Evolutionary conservation across 805 yeast species (phyloP).

Genomic region (Deakozyma indianensis): DNA sequence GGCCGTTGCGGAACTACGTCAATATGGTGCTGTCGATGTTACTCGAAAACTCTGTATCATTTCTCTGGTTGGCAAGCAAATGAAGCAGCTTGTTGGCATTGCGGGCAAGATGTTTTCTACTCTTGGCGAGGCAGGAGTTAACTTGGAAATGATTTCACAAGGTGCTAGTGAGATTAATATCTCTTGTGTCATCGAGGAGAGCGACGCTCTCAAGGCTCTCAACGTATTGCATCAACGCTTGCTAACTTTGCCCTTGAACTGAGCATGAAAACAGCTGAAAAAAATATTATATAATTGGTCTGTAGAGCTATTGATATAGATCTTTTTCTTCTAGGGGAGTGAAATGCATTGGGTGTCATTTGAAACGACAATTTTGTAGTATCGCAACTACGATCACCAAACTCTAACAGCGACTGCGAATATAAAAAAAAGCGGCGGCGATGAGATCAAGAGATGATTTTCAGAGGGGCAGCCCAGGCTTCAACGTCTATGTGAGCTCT

Average conservation of each 20-base stretch:
- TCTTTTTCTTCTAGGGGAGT: no score
- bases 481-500: background rate
- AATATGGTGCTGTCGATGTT: constrained; percentile 79
- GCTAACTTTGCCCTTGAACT: constrained; percentile 28
- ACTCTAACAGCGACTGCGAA: no score
- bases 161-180: constrained; percentile 98
- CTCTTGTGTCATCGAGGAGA: constrained; percentile 80
- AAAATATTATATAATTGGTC: background rate
- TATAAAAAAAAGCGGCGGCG: no score
- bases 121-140: constrained; percentile 78
- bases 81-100: constrained; percentile 92
- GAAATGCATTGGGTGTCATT: no score
- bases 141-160: constrained; percentile 96
- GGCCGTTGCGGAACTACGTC: constrained; percentile 66
- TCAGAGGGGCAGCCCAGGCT: background rate
- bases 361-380: no score
- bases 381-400: no score
- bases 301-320: no score
- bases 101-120: constrained; percentile 96
- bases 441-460: background rate
- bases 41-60: constrained; percentile 81
- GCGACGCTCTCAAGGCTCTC: constrained; percentile 73
- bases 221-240: constrained; percentile 70
- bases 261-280: background rate
- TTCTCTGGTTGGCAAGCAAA: constrained; percentile 89